These are phyloP conservation scores for Starmerella asiatica DNA, from an alignment of 805 yeast species.

Conservation along the genomic window DNA sequence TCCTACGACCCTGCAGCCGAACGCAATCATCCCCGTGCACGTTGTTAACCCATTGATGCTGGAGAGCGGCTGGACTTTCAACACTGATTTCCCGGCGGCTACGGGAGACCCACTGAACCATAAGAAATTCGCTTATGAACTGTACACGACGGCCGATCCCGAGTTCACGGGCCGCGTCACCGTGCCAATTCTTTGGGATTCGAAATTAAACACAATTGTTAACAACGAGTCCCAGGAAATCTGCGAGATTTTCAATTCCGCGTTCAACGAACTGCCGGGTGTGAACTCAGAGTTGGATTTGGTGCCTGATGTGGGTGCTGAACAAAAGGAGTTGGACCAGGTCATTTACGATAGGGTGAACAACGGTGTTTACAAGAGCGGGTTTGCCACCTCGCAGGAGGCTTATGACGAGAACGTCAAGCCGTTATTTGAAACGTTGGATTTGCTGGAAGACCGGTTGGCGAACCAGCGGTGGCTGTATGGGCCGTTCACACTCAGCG, in stretches of 20 bases:
- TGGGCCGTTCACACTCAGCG: constrained; percentile 78
- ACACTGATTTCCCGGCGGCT: constrained; percentile 35
- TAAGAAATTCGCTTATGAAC: constrained; percentile 45
- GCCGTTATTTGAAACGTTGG: constrained; percentile 50
- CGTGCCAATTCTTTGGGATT: constrained; percentile 91
- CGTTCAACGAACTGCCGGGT: constrained; percentile 39
- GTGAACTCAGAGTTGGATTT: constrained; percentile 27
- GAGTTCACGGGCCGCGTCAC: constrained; percentile 73
- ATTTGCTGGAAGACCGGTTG: constrained; percentile 30
- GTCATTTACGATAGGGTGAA: constrained; percentile 79
- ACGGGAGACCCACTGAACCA: constrained; percentile 51
- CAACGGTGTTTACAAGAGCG: constrained; percentile 87
- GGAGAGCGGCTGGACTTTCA: constrained; percentile 77
- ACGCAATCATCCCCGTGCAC: constrained; percentile 37
- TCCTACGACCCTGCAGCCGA: constrained; percentile 8
- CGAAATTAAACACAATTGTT: constrained; percentile 66
- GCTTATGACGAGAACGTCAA: constrained; percentile 59
- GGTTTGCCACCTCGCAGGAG: constrained; percentile 75
- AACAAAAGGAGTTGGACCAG: constrained; percentile 64
- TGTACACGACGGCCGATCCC: constrained; percentile 64
- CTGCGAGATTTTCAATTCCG: constrained; percentile 67
- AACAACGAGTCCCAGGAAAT: constrained; percentile 86
- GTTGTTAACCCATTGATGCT: constrained; percentile 91
- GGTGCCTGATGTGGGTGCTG: constrained; percentile 22
- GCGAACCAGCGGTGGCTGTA: constrained; percentile 36